A percentile compares a stretch with the other conserved stretches of the same genome.
These are phyloP conservation scores for Didymella lethalis DNA, from an alignment of 2,329 filamentous ascomycete genomes.

Conservation along the genomic window DNA sequence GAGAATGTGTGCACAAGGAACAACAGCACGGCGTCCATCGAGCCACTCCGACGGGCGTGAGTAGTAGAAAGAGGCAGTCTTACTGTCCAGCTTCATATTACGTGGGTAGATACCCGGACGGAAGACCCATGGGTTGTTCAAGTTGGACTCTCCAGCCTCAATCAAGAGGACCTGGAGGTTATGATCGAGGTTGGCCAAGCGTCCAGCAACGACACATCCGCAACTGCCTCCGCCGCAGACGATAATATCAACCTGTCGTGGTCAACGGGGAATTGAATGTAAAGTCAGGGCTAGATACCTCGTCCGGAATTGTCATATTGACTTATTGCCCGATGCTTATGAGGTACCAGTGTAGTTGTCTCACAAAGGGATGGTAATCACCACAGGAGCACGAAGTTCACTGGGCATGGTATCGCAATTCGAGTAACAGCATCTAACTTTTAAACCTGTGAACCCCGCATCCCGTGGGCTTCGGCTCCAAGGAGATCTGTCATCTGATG, in stretches of 20 bases:
- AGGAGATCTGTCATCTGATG: constrained; percentile 35
- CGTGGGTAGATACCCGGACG: constrained; percentile 78
- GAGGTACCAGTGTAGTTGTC: constrained; percentile 4
- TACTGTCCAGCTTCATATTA: constrained; percentile 82
- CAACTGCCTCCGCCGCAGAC: constrained; percentile 78
- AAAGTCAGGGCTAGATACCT: constrained; percentile 49
- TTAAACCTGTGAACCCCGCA: constrained; percentile 47
- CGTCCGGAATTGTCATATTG: constrained; percentile 72
- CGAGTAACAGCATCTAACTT: constrained; percentile 29
- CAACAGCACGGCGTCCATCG: constrained; percentile 73
- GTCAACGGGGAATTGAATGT: constrained; percentile 12
- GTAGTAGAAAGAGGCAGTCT: constrained; percentile 83
- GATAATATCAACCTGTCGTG: constrained; percentile 72
- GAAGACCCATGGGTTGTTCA: constrained; percentile 81
- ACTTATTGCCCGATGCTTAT: constrained; percentile 3
- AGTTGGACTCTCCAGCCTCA: constrained; percentile 74
- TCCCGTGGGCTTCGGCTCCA: constrained; percentile 31
- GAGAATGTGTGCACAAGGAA: constrained; percentile 76
- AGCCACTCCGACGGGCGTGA: constrained; percentile 77
- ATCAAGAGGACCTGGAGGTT: constrained; percentile 75
- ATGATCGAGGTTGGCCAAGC: constrained; percentile 77
- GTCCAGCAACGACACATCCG: constrained; percentile 60
- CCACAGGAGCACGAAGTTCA: constrained; percentile 43
- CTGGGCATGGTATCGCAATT: constrained; percentile 31
- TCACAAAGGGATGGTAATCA: constrained; percentile 17